Evolutionary conservation across 1,139 yeast genomes (phyloP).

Genomic region (Candida dubliniensis): DNA sequence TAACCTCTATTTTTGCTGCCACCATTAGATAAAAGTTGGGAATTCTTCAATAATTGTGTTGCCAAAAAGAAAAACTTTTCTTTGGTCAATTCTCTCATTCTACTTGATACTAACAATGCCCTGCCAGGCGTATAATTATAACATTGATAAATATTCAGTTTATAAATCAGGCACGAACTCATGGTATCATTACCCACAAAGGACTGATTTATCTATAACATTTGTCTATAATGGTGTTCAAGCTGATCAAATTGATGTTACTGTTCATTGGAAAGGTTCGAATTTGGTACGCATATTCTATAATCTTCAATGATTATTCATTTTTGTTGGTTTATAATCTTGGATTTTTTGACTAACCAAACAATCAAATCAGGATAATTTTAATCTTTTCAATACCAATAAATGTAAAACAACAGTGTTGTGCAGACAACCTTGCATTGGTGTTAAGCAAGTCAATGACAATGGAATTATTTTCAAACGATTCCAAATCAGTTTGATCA

Average conservation of each 20-base stretch:
- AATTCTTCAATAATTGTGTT: too few species aligned
- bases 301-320: too few species aligned
- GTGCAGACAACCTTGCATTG: constrained; percentile 26
- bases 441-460: constrained; percentile 22
- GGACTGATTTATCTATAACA: constrained; percentile 24
- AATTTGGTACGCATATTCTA: constrained; percentile 19
- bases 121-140: constrained; percentile 6
- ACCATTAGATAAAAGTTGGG: too few species aligned
- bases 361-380: constrained; percentile 15
- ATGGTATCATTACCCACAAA: constrained; percentile 31
- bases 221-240: constrained; percentile 13
- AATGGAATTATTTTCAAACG: constrained; percentile 20
- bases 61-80: too few species aligned
- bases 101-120: not conserved
- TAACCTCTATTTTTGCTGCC: too few species aligned
- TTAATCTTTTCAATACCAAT: constrained; percentile 13
- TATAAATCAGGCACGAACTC: constrained; percentile 3
- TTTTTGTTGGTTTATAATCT: too few species aligned
- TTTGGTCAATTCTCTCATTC: too few species aligned
- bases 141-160: constrained; percentile 14
- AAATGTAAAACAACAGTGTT: constrained; percentile 19
- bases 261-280: constrained; percentile 24
- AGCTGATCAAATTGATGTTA: constrained; percentile 12
- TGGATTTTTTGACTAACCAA: too few species aligned
- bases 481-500: constrained; percentile 21